phyloP scores from a whole-genome alignment of 441 rosid genomes.

The Populus hybrid region DNA sequence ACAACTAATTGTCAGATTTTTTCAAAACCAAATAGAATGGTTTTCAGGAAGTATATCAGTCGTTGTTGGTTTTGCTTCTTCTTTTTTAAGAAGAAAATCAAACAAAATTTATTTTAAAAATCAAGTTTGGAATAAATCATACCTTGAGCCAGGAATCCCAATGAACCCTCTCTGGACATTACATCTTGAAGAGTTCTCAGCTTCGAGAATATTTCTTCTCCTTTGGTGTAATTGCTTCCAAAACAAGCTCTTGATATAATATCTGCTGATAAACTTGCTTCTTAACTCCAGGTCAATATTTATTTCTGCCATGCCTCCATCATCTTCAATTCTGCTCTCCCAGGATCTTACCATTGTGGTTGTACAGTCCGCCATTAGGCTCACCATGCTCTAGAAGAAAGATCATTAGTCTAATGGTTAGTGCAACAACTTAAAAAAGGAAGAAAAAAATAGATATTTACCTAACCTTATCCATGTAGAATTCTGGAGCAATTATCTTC shows the following conservation, averaged over 20 bases:
- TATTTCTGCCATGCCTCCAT: constrained; percentile 32
- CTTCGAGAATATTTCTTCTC: constrained; percentile 48
- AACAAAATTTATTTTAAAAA: background rate
- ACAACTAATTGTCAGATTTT: too few relatives aligned
- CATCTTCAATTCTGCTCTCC: constrained; percentile 38
- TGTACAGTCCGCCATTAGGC: constrained; percentile 53
- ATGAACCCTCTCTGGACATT: constrained; percentile 29
- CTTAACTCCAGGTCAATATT: constrained; percentile 41
- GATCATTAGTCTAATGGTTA: background rate
- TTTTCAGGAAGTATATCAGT: too few relatives aligned
- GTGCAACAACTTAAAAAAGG: background rate
- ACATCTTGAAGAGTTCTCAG: constrained; percentile 32
- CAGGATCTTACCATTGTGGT: constrained; percentile 34
- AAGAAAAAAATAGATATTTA: background rate
- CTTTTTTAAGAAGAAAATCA: too few relatives aligned
- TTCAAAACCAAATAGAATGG: too few relatives aligned
- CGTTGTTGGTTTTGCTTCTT: too few relatives aligned
- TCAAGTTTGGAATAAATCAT: background rate
- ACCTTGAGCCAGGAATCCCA: constrained; percentile 47
- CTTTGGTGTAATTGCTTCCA: constrained; percentile 52
- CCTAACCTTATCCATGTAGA: constrained; percentile 50
- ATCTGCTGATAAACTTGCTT: constrained; percentile 48
- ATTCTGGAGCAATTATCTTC: constrained; percentile 47
- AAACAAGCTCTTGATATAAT: constrained; percentile 63
- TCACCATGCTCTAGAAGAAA: constrained; percentile 38